phyloP scores from a whole-genome alignment of 768 basidiomycete genomes.

The Boletus subcaerulescens region DNA sequence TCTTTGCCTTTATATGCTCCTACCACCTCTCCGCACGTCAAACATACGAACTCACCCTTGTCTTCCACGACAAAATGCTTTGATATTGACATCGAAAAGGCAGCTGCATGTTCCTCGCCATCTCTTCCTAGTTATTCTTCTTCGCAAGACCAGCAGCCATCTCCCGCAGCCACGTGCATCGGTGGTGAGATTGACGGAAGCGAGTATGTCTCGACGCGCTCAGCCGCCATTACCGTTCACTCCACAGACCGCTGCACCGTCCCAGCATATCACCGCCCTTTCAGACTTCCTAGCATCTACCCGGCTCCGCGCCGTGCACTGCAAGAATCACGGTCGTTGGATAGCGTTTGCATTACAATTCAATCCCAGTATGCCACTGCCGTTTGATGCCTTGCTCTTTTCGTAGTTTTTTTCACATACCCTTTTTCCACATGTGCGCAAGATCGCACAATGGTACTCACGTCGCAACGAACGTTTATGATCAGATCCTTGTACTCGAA shows the following conservation, averaged over 20 bases:
- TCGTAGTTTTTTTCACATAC: neutral
- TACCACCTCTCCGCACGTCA: neutral
- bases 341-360: slow-evolving; percentile 10
- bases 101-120: slow-evolving; percentile 8
- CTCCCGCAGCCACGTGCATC: slow-evolving; percentile 1
- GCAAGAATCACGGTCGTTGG: slow-evolving; percentile 2
- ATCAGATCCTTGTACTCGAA: neutral
- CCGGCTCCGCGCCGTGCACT: neutral
- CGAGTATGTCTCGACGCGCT: neutral
- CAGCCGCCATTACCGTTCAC: neutral
- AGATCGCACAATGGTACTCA: slow-evolving; percentile 11
- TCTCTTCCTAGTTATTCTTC: slow-evolving; percentile 14
- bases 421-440: slow-evolving; percentile 1
- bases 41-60: neutral
- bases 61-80: neutral
- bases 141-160: neutral
- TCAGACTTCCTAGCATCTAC: slow-evolving; percentile 10
- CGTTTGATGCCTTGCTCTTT: slow-evolving; percentile 3
- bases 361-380: slow-evolving; percentile 8
- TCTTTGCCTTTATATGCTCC: slow-evolving; percentile 16
- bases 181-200: neutral
- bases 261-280: slow-evolving; percentile 18
- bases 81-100: slow-evolving; percentile 17
- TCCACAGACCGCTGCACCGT: neutral
- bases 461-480: slow-evolving; percentile 14